Base-by-base conservation (phyloP, 208 protist genomes). In the Trypanosoma caninum region DNA sequence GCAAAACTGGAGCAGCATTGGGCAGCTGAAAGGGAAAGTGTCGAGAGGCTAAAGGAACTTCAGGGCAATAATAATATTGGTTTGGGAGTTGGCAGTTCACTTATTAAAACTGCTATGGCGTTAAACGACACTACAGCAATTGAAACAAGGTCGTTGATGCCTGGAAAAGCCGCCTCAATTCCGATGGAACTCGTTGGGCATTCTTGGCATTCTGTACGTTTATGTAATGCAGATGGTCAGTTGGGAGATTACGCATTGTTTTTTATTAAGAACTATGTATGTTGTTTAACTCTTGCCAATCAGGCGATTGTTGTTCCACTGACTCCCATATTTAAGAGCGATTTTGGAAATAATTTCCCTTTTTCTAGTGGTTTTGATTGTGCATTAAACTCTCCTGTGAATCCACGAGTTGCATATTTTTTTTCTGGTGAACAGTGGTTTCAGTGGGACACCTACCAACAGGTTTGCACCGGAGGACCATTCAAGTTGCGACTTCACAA, bases 341-440 rank as follows among this genome's bases (percentile, higher is more conserved):
- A 31, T 3, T 18, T 59, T n/a, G 35, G 72, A 6, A 9, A 18
- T 1, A 41, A 37, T 25, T 72, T 75, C 28, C 82, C 82, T 6
- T 86, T 89, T 67, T 16, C 54, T 22, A 54, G 51, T 11, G 82
- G 82, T 6, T 78, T 85, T 57, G 76, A 84, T 42, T 74, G 69
- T 23, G 52, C 56, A 10, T 74, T 86, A 46, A 61, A 84, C 65
- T 59, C 74, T 40, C 82, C 78, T 5, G 41, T 72, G 18, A 69
- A 72, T 41, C 78, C 71, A 28, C 57, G 70, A 27, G 61, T 74
- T 14, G 75, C 66, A 13, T 76, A 74, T 46, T 71, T 84, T 41
- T 76, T 89, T 54, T 72, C 58, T 22, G 69, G 68, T 16, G 61
- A 59, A 16, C 51, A 70, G 20, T 79, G 75, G 69, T 27, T 71